Percentiles rank a stretch among this genome's conserved stretches.
These are phyloP conservation scores for Scutellaria minor DNA, from an alignment of 257 asterid species.

Conservation along the genomic window DNA sequence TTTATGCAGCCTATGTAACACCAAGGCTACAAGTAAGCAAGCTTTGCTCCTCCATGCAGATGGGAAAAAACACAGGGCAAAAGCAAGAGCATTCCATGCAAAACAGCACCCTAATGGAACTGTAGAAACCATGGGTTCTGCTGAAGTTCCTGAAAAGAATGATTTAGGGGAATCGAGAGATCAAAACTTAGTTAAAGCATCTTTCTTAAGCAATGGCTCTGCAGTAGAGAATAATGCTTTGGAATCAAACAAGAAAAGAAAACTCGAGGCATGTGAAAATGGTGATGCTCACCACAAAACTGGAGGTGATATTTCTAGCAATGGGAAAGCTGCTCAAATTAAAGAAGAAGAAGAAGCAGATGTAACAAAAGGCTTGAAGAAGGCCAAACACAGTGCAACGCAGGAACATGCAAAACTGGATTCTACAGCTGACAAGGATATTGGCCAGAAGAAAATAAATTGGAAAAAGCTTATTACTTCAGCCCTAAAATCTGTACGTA, in stretches of 20 bases:
- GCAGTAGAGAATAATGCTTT: constrained; percentile 45
- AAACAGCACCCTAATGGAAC: constrained; percentile 59
- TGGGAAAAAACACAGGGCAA: constrained; percentile 91
- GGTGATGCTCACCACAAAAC: constrained; percentile 39
- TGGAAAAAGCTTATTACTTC: constrained; percentile 90
- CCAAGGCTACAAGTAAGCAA: constrained; percentile 91
- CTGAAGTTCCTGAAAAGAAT: constrained; percentile 44
- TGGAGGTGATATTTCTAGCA: constrained; percentile 40
- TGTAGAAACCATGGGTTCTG: constrained; percentile 42
- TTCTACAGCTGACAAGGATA: constrained; percentile 36
- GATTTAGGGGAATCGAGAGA: constrained; percentile 42
- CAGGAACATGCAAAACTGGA: constrained; percentile 39
- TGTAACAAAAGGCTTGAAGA: constrained; percentile 48
- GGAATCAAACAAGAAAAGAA: constrained; percentile 65
- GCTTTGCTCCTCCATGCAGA: constrained; percentile 92
- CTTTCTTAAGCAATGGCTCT: constrained; percentile 27
- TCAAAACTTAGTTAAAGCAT: constrained; percentile 47
- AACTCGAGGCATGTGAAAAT: constrained; percentile 55
- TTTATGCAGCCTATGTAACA: constrained; percentile 79
- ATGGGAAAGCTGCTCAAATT: constrained; percentile 54
- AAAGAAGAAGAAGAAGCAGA: constrained; percentile 43
- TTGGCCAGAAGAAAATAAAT: constrained; percentile 54
- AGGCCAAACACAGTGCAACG: constrained; percentile 49
- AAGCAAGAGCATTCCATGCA: constrained; percentile 85
- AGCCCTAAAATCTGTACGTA: constrained; percentile 74